Conservation (phyloP, 352 stramenopile species). For the Sclerospora graminicola region DNA sequence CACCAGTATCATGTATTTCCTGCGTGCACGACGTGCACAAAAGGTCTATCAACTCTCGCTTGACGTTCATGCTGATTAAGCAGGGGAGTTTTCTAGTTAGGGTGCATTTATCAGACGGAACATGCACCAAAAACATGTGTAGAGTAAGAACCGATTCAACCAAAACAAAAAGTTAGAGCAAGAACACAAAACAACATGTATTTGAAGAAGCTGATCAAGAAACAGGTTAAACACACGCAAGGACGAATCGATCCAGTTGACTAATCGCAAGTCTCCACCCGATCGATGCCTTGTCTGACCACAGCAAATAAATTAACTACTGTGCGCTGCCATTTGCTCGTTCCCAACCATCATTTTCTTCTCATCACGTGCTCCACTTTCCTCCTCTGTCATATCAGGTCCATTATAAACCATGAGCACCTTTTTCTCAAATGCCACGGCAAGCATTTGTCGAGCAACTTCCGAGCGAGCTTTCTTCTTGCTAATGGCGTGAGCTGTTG, state of each 20-base stretch:
- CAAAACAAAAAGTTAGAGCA: constrained; percentile 12
- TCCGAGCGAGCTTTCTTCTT: constrained; percentile 80
- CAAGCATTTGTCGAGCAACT: constrained; percentile 58
- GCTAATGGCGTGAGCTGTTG: constrained; percentile 27
- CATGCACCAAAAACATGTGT: constrained; percentile 16
- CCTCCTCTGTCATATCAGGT: constrained; percentile 21
- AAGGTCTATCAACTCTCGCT: constrained; percentile 86
- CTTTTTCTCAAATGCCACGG: constrained; percentile 56
- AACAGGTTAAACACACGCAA: no score
- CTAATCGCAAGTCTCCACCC: no score
- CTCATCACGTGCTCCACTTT: neutral
- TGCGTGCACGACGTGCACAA: constrained; percentile 59
- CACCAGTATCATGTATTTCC: constrained; percentile 81
- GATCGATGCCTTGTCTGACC: no score
- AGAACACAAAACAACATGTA: constrained; percentile 8
- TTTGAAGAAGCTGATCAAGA: no score
- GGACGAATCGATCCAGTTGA: no score
- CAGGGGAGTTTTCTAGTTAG: constrained; percentile 7
- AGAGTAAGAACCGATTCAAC: no score
- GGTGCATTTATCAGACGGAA: neutral
- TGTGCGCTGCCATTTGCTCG: constrained; percentile 6
- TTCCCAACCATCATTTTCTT: constrained; percentile 19
- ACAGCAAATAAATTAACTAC: neutral
- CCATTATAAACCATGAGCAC: constrained; percentile 28
- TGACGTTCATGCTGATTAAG: constrained; percentile 72